These are phyloP conservation scores for Penstemon davidsonii DNA, from an alignment of 257 asterid species.

Conservation along the genomic window DNA sequence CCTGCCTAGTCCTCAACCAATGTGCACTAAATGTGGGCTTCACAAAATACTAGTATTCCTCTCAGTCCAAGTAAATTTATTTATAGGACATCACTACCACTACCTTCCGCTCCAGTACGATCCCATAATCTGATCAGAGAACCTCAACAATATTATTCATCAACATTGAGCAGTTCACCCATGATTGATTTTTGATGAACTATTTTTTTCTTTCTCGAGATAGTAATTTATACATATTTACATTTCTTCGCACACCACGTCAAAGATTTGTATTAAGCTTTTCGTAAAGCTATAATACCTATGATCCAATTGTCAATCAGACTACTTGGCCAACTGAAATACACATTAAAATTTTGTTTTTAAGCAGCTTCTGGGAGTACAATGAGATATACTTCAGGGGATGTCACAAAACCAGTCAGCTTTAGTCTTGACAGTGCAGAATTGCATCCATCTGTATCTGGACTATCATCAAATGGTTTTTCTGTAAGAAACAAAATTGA, in stretches of 20 bases:
- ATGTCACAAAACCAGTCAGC: conserved; percentile 60
- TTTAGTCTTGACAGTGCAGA: conserved; percentile 51
- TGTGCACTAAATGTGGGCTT: neutral
- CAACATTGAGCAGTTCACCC: conserved; percentile 7
- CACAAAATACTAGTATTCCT: neutral
- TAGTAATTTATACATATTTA: neutral
- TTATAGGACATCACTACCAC: neutral
- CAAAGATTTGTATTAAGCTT: neutral
- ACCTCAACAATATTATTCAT: neutral
- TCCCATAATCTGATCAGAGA: neutral
- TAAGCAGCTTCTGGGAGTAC: conserved; percentile 63
- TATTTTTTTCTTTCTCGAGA: neutral
- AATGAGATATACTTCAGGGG: conserved; percentile 62
- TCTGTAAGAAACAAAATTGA: conserved; percentile 41
- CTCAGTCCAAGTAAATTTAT: neutral
- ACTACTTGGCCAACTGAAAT: conserved; percentile 9
- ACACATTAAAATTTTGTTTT: conserved; percentile 5
- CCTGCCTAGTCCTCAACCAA: neutral
- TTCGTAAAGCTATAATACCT: conserved; percentile 7
- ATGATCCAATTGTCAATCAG: conserved; percentile 5
- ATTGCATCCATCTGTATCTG: conserved; percentile 47
- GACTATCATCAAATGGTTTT: conserved; percentile 45
- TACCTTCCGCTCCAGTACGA: neutral
- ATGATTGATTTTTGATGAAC: neutral
- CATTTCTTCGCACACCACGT: neutral